Percentiles rank a stretch among this genome's conserved stretches.
Evolutionary conservation across 2,329 filamentous ascomycete species (phyloP).

Genomic region (Tricladium varicosporioides): DNA sequence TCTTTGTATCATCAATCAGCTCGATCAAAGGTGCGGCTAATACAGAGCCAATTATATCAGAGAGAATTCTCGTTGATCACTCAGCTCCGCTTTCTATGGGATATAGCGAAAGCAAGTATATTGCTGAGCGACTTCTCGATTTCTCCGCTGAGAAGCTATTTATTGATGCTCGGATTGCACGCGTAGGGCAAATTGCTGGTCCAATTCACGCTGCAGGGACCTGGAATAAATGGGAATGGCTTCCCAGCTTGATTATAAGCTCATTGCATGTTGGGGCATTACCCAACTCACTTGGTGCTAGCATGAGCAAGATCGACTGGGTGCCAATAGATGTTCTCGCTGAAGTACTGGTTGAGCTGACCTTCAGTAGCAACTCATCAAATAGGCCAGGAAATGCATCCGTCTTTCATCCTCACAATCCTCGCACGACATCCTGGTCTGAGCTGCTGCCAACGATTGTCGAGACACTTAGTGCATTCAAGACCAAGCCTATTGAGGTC

Average conservation of each 20-base stretch:
- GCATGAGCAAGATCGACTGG: conserved; percentile 41
- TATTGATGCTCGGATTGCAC: conserved; percentile 40
- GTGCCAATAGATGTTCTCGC: conserved; percentile 43
- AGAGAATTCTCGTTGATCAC: conserved; percentile 13
- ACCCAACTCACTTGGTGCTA: conserved; percentile 21
- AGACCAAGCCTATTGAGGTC: not conserved
- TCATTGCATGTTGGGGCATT: not conserved
- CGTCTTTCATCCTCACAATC: conserved; percentile 2
- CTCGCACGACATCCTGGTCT: not conserved
- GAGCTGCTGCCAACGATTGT: not conserved
- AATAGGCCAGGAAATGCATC: not conserved
- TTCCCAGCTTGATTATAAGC: conserved; percentile 39
- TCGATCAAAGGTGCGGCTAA: conserved; percentile 10
- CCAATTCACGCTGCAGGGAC: conserved; percentile 38
- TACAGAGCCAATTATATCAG: not conserved
- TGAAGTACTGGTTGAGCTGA: conserved; percentile 35
- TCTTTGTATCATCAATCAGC: conserved; percentile 31
- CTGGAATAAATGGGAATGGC: conserved; percentile 57
- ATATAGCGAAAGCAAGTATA: conserved; percentile 28
- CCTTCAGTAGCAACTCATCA: not conserved
- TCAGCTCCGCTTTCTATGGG: conserved; percentile 33
- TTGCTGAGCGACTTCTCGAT: conserved; percentile 41
- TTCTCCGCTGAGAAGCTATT: conserved; percentile 36
- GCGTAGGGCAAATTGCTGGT: conserved; percentile 48
- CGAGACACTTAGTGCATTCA: not conserved